A percentile compares a stretch with the other conserved stretches of the same genome.
Conservation (phyloP, 495 filamentous ascomycete species). For the Zalerion maritima region DNA sequence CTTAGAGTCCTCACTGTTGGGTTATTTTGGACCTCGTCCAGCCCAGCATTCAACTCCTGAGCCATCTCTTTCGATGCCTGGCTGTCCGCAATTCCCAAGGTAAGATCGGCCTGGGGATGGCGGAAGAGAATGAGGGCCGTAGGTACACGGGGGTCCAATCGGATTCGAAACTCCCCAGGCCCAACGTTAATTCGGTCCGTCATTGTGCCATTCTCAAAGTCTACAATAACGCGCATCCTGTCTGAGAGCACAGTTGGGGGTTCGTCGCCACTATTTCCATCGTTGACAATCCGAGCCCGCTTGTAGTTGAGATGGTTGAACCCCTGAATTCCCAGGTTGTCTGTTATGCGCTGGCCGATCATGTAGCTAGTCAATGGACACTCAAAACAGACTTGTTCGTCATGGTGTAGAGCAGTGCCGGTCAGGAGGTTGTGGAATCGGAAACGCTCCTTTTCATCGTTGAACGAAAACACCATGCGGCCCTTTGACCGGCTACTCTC, state of each 20-base stretch:
- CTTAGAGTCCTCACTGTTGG: constrained; percentile 38
- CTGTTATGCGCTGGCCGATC: constrained; percentile 53
- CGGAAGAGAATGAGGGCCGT: constrained; percentile 49
- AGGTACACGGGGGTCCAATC: constrained; percentile 41
- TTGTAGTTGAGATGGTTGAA: constrained; percentile 34
- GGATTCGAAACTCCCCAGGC: constrained; percentile 56
- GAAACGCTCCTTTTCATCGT: constrained; percentile 49
- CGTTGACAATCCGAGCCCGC: constrained; percentile 39
- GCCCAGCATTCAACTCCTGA: constrained; percentile 36
- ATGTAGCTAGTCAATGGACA: constrained; percentile 44
- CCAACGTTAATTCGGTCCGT: constrained; percentile 64
- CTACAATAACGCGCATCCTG: constrained; percentile 49
- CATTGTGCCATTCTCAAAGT: constrained; percentile 51
- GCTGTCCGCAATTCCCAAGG: constrained; percentile 51
- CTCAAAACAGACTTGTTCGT: constrained; percentile 48
- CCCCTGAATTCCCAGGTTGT: constrained; percentile 29
- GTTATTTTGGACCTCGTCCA: constrained; percentile 24
- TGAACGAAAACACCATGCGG: constrained; percentile 60
- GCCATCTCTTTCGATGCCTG: constrained; percentile 40
- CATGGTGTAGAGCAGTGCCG: constrained; percentile 43
- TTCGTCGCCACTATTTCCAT: constrained; percentile 22
- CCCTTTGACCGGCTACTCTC: constrained; percentile 48
- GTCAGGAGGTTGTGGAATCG: constrained; percentile 52
- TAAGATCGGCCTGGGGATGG: constrained; percentile 51
- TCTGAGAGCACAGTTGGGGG: constrained; percentile 53